Base-by-base conservation (phyloP, 495 filamentous ascomycete genomes). In the Neurospora terricola region DNA sequence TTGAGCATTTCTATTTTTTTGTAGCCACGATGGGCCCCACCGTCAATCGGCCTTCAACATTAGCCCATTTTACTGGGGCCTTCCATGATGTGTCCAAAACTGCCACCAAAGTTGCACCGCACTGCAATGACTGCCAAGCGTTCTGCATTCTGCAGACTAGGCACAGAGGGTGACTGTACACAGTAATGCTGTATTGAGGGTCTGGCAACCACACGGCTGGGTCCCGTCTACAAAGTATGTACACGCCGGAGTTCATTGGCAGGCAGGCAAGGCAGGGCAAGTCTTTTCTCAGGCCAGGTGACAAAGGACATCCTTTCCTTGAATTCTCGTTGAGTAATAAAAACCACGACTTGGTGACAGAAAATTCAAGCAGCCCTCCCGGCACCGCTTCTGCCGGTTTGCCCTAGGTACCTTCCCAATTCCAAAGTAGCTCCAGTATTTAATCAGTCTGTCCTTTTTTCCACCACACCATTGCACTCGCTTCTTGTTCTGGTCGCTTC, bases 271-370 rank as follows among this genome's bases (percentile, higher is more conserved):
- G 54, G 54, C 12, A 30, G 54, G 12, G 48, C 45, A 62, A 30
- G 23, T 62, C 23, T 59, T 59, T 16, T 62, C 23, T 23, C 21
- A 34, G 71, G 62, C 40, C 73, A 75, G 70, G 73, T 72, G 73
- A 75, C 71, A 70, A 72, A 54, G 54, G 54, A 27, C 34, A 66
- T 62, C 70, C 11, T 54, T 36, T 54, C 40, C 38, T n/a, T 27
- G 59, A 72, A 42, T 54, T 45, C 18, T 7, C 34, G 45, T 62
- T 39, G 54, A 70, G 73, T 74, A 72, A 73, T 71, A 38, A 48
- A 70, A 43, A 74, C 59, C 14, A 7, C 6, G 54, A 18, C 2
- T 16, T 66, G 27, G 54, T 36, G 54, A 66, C 27, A 34, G 54
- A 66, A 66, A 66, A 66, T 66, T 66, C 54, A 66, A 66, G 54